Base-by-base conservation (phyloP, 805 yeast species). In the Pichia exigua region DNA sequence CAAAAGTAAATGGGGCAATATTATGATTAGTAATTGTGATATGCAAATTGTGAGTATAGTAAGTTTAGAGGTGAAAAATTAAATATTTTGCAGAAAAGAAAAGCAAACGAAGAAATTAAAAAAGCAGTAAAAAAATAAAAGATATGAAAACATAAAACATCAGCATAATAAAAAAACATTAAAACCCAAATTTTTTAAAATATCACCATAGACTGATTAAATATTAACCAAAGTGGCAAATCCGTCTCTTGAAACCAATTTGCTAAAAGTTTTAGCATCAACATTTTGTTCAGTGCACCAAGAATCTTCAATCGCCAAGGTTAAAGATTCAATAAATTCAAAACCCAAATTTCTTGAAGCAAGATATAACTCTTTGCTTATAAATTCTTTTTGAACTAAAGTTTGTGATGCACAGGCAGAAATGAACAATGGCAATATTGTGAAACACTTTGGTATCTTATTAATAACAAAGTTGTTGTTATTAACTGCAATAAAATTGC, bases 331-430 rank as follows among this genome's bases (percentile, higher is more conserved):
- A 44, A 57, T 49, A 41, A 59, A 54, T 12, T 52, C 54, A 21
- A 53, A 46, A 10, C 54, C 50, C 10, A 55, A 24, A 2, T 51
- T 51, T 3, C 42, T 28, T 0, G 62, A 54, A 38, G 55, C 46
- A 0, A 59, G 44, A 39, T 60, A 58, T 7, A 65, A 35, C 45
- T 64, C 67, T 45, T 63, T 60, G 40, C 65, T 57, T 4, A 66
- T 53, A 38, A 59, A 63, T 42, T 60, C 66, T 20, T 64, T 53
- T 40, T 65, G 61, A 6, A 42, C 42, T 49, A 62, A 48, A 11
- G 56, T 52, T 15, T 49, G 54, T 2, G 69, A 50, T 13, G 65
- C 61, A 50, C 64, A 62, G 3, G 69, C 70, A 4, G 63, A 56
- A 12, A 67, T 55, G 35, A 65, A 59, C 21, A 67, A 51, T 15